Conservation (phyloP, 2,329 filamentous ascomycete species). For the Talaromyces amestolkiae region DNA sequence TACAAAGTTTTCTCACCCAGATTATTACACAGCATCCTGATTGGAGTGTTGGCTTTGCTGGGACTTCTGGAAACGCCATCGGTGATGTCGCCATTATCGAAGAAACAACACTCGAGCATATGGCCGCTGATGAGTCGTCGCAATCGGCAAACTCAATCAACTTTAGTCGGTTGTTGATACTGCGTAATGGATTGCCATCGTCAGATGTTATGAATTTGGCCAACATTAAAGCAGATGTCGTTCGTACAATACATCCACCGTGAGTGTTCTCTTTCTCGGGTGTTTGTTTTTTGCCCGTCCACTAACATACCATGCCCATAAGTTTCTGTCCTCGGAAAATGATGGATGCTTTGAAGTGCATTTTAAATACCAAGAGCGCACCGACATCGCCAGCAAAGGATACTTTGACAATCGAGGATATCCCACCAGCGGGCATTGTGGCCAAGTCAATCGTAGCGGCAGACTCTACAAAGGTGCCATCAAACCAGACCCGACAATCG, state of each 20-base stretch:
- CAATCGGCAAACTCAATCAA: conserved; percentile 21
- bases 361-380: conserved; percentile 7
- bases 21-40: conserved; percentile 25
- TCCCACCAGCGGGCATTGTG: too few relatives aligned
- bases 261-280: conserved; percentile 20
- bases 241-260: conserved; percentile 29
- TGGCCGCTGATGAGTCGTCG: conserved; percentile 15
- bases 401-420: not conserved
- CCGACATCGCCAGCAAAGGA: not conserved
- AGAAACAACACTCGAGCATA: conserved; percentile 25
- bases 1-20: conserved; percentile 28
- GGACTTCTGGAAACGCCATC: conserved; percentile 23
- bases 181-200: conserved; percentile 18
- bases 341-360: conserved; percentile 23
- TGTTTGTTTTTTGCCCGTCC: not conserved
- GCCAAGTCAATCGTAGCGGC: not conserved
- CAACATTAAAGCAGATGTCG: conserved; percentile 22
- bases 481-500: too few relatives aligned
- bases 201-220: conserved; percentile 1
- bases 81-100: conserved; percentile 33
- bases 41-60: conserved; percentile 28
- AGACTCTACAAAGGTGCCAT: too few relatives aligned
- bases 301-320: conserved; percentile 17
- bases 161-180: not conserved
- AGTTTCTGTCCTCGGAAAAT: conserved; percentile 32